Base-by-base conservation (phyloP, 257 asterid species). In the Coffea eugenioides region DNA sequence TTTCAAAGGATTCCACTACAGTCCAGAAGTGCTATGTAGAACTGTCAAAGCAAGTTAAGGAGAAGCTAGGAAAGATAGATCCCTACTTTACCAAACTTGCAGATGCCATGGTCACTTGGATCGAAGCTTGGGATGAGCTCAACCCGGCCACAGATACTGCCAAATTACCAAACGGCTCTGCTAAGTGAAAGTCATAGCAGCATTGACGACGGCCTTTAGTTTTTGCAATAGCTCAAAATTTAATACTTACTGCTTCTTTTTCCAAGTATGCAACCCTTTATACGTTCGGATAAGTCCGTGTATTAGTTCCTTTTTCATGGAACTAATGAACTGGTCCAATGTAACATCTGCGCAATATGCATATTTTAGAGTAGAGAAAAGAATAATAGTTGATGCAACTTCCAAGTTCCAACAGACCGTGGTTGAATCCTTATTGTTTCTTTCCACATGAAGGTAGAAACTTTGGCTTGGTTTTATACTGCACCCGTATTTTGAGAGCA, bases 51-150 rank as follows among this genome's bases (percentile, higher is more conserved):
- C 96, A 90, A 82, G 97, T 92, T 27, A 90, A 89, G 81, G 98
- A 92, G 9, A 92, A 92, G 87, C 90, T 94, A 2, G 97, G 97
- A 0, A 89, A 89, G 69, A 68, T 93, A 4, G 97, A 93, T 76
- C 89, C 90, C 0, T 93, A 92, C 75, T 94, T 94, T 48, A 86
- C 73, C 73, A 94, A 94, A 87, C 96, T 92, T 79, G 88, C 95
- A 0, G 98, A 92, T 75, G 97, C 94, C 21, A 93, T 92, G 98
- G 92, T 86, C 80, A 90, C 97, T 8, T 94, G 98, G 97, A 90
- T 92, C 66, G 92, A 94, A 77, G 98, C 98, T 73, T 94, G 98
- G 98, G 97, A 94, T 70, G 92, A 91, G 54, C 94, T 92, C 80
- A 94, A 92, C 67, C 95, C 93, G 7, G 8, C 89, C 0, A 79